Evolutionary conservation across 192 early-diverging fungal species (phyloP), one percentile per base, ranked within the genome.

Genomic region (Mycoemilia scoparia): DNA sequence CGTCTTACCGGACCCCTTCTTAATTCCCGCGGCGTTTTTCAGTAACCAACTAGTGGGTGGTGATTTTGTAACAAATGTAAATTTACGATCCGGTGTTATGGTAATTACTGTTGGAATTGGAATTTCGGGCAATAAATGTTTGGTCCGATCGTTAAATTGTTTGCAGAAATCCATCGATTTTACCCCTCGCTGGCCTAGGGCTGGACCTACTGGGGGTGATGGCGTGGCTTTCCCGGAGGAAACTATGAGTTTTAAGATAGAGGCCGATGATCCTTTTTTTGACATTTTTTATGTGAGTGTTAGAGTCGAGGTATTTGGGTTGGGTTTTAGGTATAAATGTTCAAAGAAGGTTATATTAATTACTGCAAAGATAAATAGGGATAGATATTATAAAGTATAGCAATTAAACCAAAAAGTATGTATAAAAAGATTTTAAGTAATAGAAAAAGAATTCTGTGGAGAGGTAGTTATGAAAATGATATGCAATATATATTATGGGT

Each of bases 161-260:
- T 90, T 92, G 66, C 87, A 92, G 55, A 97, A 97, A 54, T 97
- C 92, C 69, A 97, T 93, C 23, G 85, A 76, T 54, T 93, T 93
- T 32, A 97, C 82, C 51, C 92, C 92, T 24, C 86, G 78, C 48
- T 87, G 84, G 53, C 92, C 92, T 9, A 97, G 74, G 3, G 86
- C 87, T 24, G 92, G 89, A 15, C 92, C 89, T 27, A 93, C 80
- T 4, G 91, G 86, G 6, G 88, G 87, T 17, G 82, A 70, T 4
- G 92, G 92, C 16, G 83, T 79, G 5, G 92, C 92, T 56, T 96
- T 96, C 35, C 83, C 92, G 3, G 87, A 84, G 17, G 79, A 72
- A 19, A 90, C 76, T 30, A 87, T 64, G 20, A 92, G 58, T 35
- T 72, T 73, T 38, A 87, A 46, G 36, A 72, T 34, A 18, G 60